Evolutionary conservation across 495 filamentous ascomycete genomes (phyloP).

Genomic region (Talaromyces borbonicus): DNA sequence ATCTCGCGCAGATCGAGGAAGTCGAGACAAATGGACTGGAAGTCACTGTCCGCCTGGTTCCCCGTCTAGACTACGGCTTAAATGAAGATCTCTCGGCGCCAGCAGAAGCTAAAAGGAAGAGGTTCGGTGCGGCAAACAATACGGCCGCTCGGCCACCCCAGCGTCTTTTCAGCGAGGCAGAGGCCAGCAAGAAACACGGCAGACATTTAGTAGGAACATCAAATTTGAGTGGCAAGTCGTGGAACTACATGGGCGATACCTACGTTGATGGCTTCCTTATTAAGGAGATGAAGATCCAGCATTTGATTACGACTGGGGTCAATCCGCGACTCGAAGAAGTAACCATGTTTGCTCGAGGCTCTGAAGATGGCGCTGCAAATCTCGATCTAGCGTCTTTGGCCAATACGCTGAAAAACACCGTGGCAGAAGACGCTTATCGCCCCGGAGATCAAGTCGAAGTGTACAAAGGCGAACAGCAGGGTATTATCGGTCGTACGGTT

Average conservation of each 20-base stretch:
- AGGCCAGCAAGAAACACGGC: slow-evolving; percentile 80
- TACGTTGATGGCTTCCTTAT: slow-evolving; percentile 90
- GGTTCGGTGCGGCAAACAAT: slow-evolving; percentile 42
- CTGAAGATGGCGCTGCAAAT: slow-evolving; percentile 86
- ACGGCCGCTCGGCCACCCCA: slow-evolving; percentile 62
- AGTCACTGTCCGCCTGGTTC: slow-evolving; percentile 76
- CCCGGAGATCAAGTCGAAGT: slow-evolving; percentile 93
- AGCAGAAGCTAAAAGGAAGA: slow-evolving; percentile 64
- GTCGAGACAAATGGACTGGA: slow-evolving; percentile 88
- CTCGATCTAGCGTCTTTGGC: slow-evolving; percentile 85
- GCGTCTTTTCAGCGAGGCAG: slow-evolving; percentile 84
- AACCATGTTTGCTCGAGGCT: slow-evolving; percentile 77
- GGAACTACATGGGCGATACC: slow-evolving; percentile 73
- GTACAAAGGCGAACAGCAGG: slow-evolving; percentile 91
- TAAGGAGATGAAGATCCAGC: slow-evolving; percentile 86
- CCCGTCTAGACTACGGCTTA: slow-evolving; percentile 82
- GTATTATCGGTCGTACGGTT: slow-evolving; percentile 72
- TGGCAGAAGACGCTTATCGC: slow-evolving; percentile 68
- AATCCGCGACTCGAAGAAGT: slow-evolving; percentile 94
- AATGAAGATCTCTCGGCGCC: slow-evolving; percentile 64
- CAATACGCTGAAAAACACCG: slow-evolving; percentile 70
- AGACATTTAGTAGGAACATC: slow-evolving; percentile 52
- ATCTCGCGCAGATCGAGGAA: slow-evolving; percentile 88
- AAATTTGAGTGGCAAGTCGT: slow-evolving; percentile 57
- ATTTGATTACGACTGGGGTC: slow-evolving; percentile 73